A percentile compares a stretch with the other conserved stretches of the same genome.
phyloP scores from a whole-genome alignment of 73 alveolate genomes.

The Paramecium biaurelia region DNA sequence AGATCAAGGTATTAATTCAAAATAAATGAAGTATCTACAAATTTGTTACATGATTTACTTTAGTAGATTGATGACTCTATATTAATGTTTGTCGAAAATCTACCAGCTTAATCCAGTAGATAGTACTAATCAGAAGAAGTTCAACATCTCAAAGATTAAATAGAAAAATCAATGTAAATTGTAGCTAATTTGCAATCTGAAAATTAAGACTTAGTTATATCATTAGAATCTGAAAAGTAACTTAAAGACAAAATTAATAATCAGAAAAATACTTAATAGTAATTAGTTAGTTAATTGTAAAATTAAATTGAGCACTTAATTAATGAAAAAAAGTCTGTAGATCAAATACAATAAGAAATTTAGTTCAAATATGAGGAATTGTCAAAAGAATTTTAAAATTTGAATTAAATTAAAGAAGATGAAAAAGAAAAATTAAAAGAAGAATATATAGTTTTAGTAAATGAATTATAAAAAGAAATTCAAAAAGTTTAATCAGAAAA shows the following conservation, averaged over 20 bases:
- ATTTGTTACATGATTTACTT: not conserved
- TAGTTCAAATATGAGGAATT: not conserved
- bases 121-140: not conserved
- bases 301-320: not conserved
- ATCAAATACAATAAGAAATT: not conserved
- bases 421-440: not conserved
- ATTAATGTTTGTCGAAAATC: not conserved
- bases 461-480: not conserved
- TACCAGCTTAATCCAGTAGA: slow-evolving; percentile 22
- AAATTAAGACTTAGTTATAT: not conserved
- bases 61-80: not conserved
- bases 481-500: not conserved
- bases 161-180: not conserved
- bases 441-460: not conserved
- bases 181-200: not conserved
- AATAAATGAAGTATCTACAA: not conserved
- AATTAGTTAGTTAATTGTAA: not conserved
- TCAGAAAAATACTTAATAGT: not conserved
- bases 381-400: not conserved
- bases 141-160: not conserved
- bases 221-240: slow-evolving; percentile 1
- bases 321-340: not conserved
- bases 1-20: not conserved
- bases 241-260: not conserved
- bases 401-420: not conserved